Conservation (phyloP, 768 basidiomycete species). For the Auriscalpium orientale region DNA sequence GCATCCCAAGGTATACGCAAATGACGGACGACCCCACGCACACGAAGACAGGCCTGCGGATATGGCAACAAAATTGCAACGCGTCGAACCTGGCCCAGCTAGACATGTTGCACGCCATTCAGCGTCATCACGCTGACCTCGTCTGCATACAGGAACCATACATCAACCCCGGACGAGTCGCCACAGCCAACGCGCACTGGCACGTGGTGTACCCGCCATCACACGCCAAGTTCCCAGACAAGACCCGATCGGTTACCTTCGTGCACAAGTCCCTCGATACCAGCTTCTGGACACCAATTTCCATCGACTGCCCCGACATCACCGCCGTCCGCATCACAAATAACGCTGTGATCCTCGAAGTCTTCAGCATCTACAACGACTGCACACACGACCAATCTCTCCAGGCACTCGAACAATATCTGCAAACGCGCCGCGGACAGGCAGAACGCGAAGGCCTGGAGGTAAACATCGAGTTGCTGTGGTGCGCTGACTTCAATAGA, state of each 20-base stretch:
- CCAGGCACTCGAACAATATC: conserved; percentile 3
- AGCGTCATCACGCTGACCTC: conserved; percentile 22
- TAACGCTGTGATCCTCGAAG: conserved; percentile 13
- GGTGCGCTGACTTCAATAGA: conserved; percentile 29
- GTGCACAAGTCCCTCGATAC: conserved; percentile 8
- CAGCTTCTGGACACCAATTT: conserved; percentile 6
- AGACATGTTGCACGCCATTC: conserved; percentile 9
- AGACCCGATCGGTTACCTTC: conserved; percentile 8
- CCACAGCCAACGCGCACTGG: conserved; percentile 12
- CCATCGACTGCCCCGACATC: conserved; percentile 18
- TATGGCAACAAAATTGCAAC: conserved; percentile 19
- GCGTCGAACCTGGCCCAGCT: conserved; percentile 18
- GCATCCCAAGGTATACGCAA: too few relatives aligned
- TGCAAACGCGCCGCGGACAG: background rate
- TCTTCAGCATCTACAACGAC: conserved; percentile 36
- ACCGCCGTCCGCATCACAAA: conserved; percentile 21
- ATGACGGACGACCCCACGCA: too few relatives aligned
- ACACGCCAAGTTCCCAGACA: conserved; percentile 5
- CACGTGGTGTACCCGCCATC: conserved; percentile 19
- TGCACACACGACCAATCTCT: conserved; percentile 18
- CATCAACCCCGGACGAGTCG: conserved; percentile 17
- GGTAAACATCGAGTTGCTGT: conserved; percentile 22
- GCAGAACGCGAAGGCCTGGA: background rate
- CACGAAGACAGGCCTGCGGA: background rate
- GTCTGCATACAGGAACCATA: conserved; percentile 33